These are phyloP conservation scores for Fusarium fujikuroi DNA, from an alignment of 2,329 filamentous ascomycete genomes.

Conservation along the genomic window DNA sequence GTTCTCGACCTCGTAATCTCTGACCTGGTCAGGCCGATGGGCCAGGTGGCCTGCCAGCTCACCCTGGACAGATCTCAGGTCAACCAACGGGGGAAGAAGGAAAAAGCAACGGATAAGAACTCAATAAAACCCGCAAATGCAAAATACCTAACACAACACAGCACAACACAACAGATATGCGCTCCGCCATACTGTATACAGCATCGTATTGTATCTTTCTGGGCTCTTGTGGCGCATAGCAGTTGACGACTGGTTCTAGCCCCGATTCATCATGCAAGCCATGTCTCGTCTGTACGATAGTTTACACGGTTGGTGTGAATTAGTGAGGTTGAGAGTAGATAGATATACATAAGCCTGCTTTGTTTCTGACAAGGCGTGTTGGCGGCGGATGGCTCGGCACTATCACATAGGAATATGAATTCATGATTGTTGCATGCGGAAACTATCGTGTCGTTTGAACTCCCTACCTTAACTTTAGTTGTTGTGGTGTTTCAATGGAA, in stretches of 20 bases:
- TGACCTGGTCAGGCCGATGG: slow-evolving; percentile 17
- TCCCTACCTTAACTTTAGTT: slow-evolving; percentile 1
- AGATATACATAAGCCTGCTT: slow-evolving; percentile 5
- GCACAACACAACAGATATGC: background rate
- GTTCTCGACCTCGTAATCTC: slow-evolving; percentile 35
- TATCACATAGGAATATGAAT: slow-evolving; percentile 11
- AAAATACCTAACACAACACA: background rate
- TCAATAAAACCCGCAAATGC: slow-evolving; percentile 17
- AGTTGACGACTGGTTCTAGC: slow-evolving; percentile 25
- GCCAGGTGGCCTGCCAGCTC: slow-evolving; percentile 14
- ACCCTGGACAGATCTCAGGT: slow-evolving; percentile 40
- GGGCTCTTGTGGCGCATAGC: slow-evolving; percentile 31
- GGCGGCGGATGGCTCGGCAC: slow-evolving; percentile 28
- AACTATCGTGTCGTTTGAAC: slow-evolving; percentile 22
- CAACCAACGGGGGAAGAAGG: slow-evolving; percentile 28
- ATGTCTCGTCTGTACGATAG: slow-evolving; percentile 37
- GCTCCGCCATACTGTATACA: slow-evolving; percentile 20
- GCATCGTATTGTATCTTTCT: slow-evolving; percentile 5
- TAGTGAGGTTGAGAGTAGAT: background rate
- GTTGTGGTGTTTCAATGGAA: slow-evolving; percentile 19
- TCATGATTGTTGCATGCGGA: slow-evolving; percentile 20
- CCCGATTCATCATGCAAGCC: slow-evolving; percentile 39
- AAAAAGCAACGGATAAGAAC: slow-evolving; percentile 3
- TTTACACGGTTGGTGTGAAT: slow-evolving; percentile 7
- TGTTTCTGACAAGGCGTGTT: slow-evolving; percentile 7